These are phyloP conservation scores for Laburnicola sp. DNA, from an alignment of 2,329 filamentous ascomycete species.

Conservation along the genomic window DNA sequence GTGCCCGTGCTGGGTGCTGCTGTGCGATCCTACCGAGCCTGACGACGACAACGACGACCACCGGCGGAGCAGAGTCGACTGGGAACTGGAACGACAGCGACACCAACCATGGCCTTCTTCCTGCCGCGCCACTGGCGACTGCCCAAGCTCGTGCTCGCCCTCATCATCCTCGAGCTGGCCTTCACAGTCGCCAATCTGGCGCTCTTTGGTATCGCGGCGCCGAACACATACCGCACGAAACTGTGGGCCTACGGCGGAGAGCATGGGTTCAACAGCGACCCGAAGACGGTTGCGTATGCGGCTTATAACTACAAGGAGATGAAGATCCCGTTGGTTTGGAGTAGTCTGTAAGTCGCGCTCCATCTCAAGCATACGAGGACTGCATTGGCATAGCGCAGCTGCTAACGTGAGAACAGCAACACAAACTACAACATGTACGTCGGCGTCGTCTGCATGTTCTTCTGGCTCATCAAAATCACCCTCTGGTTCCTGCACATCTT, in stretches of 20 bases:
- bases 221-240: conserved; percentile 70
- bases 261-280: conserved; percentile 74
- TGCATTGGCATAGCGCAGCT: not conserved
- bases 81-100: not conserved
- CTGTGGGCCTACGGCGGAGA: conserved; percentile 74
- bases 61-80: not conserved
- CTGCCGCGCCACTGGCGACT: conserved; percentile 59
- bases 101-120: conserved; percentile 46
- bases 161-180: conserved; percentile 68
- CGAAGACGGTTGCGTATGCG: conserved; percentile 69
- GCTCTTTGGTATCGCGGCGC: conserved; percentile 73
- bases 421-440: conserved; percentile 78
- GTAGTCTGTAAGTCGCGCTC: conserved; percentile 62
- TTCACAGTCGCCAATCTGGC: conserved; percentile 68
- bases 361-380: not conserved
- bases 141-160: conserved; percentile 55
- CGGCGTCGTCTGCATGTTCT: conserved; percentile 74
- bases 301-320: conserved; percentile 70
- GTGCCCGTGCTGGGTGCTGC: not conserved
- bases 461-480: conserved; percentile 71
- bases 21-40: not conserved
- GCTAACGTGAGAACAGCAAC: conserved; percentile 54
- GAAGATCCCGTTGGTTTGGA: conserved; percentile 71
- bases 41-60: not conserved
- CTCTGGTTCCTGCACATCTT: conserved; percentile 72